Base-by-base conservation (phyloP, 352 stramenopile species). In the Phytophthora brassicae region DNA sequence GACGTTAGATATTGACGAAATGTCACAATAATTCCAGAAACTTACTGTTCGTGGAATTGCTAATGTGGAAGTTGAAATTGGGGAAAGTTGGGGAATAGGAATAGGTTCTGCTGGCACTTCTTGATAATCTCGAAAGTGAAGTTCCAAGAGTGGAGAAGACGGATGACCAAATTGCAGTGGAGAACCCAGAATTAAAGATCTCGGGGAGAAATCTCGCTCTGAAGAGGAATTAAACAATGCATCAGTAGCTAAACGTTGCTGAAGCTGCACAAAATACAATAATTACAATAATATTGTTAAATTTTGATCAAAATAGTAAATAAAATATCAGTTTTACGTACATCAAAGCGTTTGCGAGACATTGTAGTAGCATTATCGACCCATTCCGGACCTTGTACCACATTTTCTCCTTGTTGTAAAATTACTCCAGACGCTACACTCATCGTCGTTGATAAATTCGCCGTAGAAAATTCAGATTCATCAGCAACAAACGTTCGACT, bases 281-380 rank as follows among this genome's bases (percentile, higher is more conserved):
- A n/a, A n/a, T n/a, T n/a, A n/a, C n/a, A n/a, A n/a, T n/a, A n/a
- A n/a, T n/a, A n/a, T n/a, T n/a, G 4, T 22, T 16, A 8, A 13
- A n/a, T 39, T 39, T 16, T 39, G 33, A 17, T 11, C 16, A 39
- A 7, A 20, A 8, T 22, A 8, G 6, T 17, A 44, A 5, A n/a
- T 26, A 17, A 16, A 41, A 16, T 28, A 50, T 14, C 7, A 42
- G 6, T 2, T 47, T 33, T 24, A 68, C 70, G 19, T 62, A 90
- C 78, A 64, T 84, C 78, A 51, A 90, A 90, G 19, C 76, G 74
- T 50, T 86, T 90, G n/a, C 68, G 66, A 22, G 81, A 90, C 81
- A 90, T 90, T 2, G 68, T 87, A 26, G 65, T 67, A 5, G 68
- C 28, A 17, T 62, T 70, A 14, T 86, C 76, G 0, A 74, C 51